Evolutionary conservation across 495 filamentous ascomycete species (phyloP), one percentile per base, ranked within the genome.

Genomic region (Aspergillus cristatus): DNA sequence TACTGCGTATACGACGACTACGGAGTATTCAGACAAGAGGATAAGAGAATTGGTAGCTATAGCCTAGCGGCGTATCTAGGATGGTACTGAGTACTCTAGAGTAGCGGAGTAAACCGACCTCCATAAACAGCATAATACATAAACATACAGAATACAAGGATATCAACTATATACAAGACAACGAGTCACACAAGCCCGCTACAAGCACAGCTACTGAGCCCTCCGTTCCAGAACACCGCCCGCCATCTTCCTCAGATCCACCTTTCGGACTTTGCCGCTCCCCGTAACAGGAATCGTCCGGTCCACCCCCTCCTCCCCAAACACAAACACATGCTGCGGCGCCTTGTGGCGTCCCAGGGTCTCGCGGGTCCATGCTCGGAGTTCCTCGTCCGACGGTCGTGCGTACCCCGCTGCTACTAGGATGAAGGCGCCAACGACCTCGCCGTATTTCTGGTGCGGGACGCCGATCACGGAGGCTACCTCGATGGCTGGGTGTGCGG

Each of bases 201-300:
- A n/a, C n/a, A n/a, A n/a, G n/a, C n/a, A n/a, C n/a, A n/a, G n/a
- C n/a, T n/a, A n/a, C n/a, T n/a, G n/a, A n/a, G n/a, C 22, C 3
- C 55, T 54, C 33, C 34, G 18, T 8, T 60, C 58, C 47, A 79
- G 35, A 14, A 77, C 50, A 41, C 55, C 51, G 37, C 69, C 71
- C 6, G 75, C 76, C 42, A 73, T 54, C 47, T 74, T 59, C 15
- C 75, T 71, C 61, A 84, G 63, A 53, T 78, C 74, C 56, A 74
- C 74, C 59, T 84, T 83, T 45, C 77, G 68, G 14, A 84, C 72
- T 61, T 84, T 84, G 6, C 80, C 80, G 53, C 79, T 84, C 1
- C 79, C 79, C 22, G 80, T 84, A 37, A 82, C 58, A 3, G 79
- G 80, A 3, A 80, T 60, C 7, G 67, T 60, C 3, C 44, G 54